Evolutionary conservation across 2,329 filamentous ascomycete species (phyloP), one percentile per base, ranked within the genome.

Genomic region (Colletotrichum abscissum): DNA sequence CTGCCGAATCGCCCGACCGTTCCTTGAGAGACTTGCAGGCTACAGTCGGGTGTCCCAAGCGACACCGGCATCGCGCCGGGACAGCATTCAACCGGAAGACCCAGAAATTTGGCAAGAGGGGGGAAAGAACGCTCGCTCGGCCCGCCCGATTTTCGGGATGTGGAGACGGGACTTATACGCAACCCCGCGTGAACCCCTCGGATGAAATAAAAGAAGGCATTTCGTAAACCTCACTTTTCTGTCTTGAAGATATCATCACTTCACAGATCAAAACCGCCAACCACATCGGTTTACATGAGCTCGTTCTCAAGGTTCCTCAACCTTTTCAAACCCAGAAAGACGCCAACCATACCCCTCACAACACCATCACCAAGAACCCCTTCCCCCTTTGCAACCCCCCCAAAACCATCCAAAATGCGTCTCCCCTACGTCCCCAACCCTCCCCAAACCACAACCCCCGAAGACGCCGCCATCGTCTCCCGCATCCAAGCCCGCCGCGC

Each of bases 401-500:
- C 52, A 33, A 55, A 54, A 38, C 60, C 75, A 73, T 78, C 75
- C 79, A 84, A 78, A 24, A 94, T 94, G 92, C 91, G 91, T 80
- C 84, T 94, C 77, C 90, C 92, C 54, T 94, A 94, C 86, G 85
- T 88, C 72, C 78, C 87, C 77, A 84, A 88, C 82, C 88, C 87
- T 52, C 88, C 85, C 3, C 82, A 84, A 14, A 82, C 86, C 11
- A 76, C 83, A 19, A 81, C 81, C 28, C 75, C 82, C 2, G 84
- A 88, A 57, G 87, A 91, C 6, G 83, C 84, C 1, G 88, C 86
- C 42, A 91, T 94, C 78, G 88, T 93, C 76, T 77, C 85, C 63
- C 92, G 92, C 77, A 90, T 95, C 78, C 84, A 85, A 11, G 90
- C 88, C 42, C 92, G 93, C 19, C 91, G 93, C 28, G 83, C 86